Evolutionary conservation across 352 stramenopile genomes (phyloP).

Genomic region (Phytophthora brassicae): DNA sequence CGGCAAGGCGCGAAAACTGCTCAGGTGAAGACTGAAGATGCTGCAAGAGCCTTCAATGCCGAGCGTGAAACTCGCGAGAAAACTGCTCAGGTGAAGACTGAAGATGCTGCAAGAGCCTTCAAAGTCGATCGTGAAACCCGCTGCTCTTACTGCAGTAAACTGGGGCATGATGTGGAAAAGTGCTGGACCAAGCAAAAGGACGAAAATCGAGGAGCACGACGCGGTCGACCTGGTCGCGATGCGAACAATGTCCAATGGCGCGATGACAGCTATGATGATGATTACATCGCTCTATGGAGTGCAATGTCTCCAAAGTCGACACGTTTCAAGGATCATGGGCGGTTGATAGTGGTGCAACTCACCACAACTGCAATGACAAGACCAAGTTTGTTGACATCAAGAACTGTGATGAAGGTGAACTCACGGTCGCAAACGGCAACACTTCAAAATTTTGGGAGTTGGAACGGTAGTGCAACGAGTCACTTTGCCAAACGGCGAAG

Average conservation of each 20-base stretch:
- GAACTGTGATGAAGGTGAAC: conserved; percentile 3
- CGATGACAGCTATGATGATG: background rate
- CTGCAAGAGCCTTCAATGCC: conserved; percentile 9
- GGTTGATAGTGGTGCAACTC: conserved; percentile 9
- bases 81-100: conserved; percentile 11
- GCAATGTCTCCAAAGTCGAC: conserved; percentile 1
- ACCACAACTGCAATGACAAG: too few species aligned
- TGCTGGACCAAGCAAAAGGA: conserved; percentile 24
- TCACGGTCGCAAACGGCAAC: conserved; percentile 2
- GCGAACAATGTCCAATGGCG: conserved; percentile 17
- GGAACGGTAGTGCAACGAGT: conserved; percentile 10
- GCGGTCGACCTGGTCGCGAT: conserved; percentile 3
- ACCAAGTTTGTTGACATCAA: conserved; percentile 5
- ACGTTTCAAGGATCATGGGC: background rate
- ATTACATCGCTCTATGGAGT: conserved; percentile 19
- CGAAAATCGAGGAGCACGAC: conserved; percentile 3
- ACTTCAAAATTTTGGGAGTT: conserved; percentile 5
- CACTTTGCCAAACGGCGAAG: conserved; percentile 2
- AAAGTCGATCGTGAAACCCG: conserved; percentile 7
- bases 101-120: conserved; percentile 7
- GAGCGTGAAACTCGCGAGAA: conserved; percentile 9
- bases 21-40: conserved; percentile 4
- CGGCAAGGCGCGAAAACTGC: conserved; percentile 4
- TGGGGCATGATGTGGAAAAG: too few species aligned
- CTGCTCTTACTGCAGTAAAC: too few species aligned